Conservation (phyloP, 352 stramenopile genomes). For the Hyphochytrium catenoides region DNA sequence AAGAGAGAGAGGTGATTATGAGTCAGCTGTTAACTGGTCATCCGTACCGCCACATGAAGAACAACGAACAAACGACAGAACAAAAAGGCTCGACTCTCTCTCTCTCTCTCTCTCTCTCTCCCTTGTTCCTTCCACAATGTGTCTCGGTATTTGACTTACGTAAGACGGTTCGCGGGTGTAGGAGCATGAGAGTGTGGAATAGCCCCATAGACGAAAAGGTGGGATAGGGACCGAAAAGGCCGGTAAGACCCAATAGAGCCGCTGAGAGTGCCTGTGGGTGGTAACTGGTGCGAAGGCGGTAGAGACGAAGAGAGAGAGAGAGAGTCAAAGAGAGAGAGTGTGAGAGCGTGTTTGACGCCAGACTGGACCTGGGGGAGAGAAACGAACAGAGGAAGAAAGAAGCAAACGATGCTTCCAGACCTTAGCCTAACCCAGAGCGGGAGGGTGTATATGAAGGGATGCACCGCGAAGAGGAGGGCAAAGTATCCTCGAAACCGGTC, state of each 20-base stretch:
- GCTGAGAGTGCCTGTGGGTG: constrained; percentile 37
- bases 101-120: no score
- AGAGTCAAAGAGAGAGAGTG: background rate
- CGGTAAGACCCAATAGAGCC: constrained; percentile 34
- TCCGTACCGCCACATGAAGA: no score
- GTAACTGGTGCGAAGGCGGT: constrained; percentile 12
- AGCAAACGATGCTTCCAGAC: no score
- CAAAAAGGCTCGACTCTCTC: no score
- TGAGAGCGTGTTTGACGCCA: background rate
- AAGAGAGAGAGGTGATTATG: no score
- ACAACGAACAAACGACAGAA: background rate
- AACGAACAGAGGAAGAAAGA: no score
- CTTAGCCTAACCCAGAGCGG: constrained; percentile 42
- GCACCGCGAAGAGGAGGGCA: constrained; percentile 40
- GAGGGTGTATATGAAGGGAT: constrained; percentile 47
- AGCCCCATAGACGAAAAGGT: constrained; percentile 49
- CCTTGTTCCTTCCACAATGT: no score
- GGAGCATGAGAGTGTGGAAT: constrained; percentile 26
- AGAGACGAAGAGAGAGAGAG: constrained; percentile 1
- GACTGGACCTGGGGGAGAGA: background rate
- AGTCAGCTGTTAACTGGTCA: no score
- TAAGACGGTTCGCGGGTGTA: constrained; percentile 50
- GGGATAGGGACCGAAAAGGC: constrained; percentile 48
- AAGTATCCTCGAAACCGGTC: constrained; percentile 61
- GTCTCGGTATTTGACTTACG: constrained; percentile 15